Evolutionary conservation across 805 yeast species (phyloP).

Genomic region (Teunomyces atbi): DNA sequence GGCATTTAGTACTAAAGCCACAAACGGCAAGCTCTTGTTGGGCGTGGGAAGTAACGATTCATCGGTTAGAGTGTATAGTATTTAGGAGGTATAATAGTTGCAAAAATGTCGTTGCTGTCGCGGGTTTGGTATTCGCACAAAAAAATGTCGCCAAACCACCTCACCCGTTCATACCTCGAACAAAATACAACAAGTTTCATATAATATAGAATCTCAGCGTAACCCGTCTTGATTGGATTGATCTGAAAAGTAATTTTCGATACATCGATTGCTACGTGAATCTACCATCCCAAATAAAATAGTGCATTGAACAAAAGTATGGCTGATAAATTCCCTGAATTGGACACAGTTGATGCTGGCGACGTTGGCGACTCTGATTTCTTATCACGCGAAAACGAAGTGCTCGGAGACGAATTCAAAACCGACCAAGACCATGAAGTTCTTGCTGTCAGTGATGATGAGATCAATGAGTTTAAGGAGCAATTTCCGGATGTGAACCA

Average conservation of each 20-base stretch:
- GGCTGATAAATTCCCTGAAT: conserved; percentile 78
- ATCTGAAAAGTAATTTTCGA: not conserved
- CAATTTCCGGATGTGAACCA: conserved; percentile 58
- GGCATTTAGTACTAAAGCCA: conserved; percentile 46
- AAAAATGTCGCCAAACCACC: not conserved
- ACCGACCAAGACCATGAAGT: conserved; percentile 59
- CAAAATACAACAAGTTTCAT: not conserved
- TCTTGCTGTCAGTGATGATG: conserved; percentile 40
- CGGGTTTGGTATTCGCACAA: not conserved
- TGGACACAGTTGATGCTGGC: conserved; percentile 45
- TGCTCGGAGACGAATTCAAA: conserved; percentile 68
- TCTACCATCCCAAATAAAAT: not conserved
- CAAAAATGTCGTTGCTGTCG: not conserved
- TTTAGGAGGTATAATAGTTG: conserved; percentile 9
- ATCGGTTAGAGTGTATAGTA: conserved; percentile 49
- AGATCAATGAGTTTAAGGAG: conserved; percentile 59
- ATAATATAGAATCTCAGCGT: too few relatives aligned
- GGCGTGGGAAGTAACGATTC: conserved; percentile 68
- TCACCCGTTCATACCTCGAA: conserved; percentile 1
- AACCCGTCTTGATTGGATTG: not conserved
- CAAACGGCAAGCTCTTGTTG: conserved; percentile 31
- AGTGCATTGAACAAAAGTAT: conserved; percentile 25
- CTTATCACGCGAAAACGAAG: conserved; percentile 64
- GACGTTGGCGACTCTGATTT: conserved; percentile 52
- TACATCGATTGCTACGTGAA: not conserved